A percentile compares a stretch with the other conserved stretches of the same genome.
phyloP scores from a whole-genome alignment of 2,329 filamentous ascomycete genomes.

The Salinomyces thailandicus region DNA sequence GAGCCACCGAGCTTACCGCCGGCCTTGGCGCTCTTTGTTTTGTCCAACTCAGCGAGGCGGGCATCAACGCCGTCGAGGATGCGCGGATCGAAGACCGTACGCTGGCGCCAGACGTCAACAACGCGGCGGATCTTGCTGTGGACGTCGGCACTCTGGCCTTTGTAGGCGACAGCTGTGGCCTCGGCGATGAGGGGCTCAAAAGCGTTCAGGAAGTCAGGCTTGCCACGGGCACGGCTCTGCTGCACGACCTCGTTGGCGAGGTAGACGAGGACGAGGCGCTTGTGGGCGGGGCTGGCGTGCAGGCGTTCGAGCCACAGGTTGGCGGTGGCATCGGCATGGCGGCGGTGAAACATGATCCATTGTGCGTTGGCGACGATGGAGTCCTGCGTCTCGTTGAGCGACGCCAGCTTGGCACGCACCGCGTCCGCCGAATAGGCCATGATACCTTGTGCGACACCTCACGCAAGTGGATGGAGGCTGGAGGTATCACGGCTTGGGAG shows the following conservation, averaged over 20 bases:
- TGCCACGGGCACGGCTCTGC: constrained; percentile 85
- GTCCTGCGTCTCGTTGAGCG: constrained; percentile 93
- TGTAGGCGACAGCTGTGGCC: constrained; percentile 82
- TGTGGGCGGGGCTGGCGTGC: constrained; percentile 77
- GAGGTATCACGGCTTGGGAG: no score
- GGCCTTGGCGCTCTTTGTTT: constrained; percentile 20
- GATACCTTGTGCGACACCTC: no score
- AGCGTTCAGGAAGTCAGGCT: constrained; percentile 83
- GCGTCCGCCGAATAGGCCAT: constrained; percentile 98
- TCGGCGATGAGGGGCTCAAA: constrained; percentile 90
- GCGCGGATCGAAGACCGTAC: constrained; percentile 69
- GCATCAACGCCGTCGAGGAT: constrained; percentile 74
- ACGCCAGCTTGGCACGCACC: constrained; percentile 86
- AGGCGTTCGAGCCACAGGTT: constrained; percentile 85
- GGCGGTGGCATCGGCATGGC: constrained; percentile 84
- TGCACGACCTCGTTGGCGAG: constrained; percentile 96
- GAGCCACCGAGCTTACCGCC: constrained; percentile 48
- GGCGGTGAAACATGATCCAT: constrained; percentile 99
- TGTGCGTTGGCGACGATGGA: constrained; percentile 92
- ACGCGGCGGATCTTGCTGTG: constrained; percentile 82
- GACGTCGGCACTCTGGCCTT: constrained; percentile 72
- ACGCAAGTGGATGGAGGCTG: background rate
- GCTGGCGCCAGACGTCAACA: constrained; percentile 86
- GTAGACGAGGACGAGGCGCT: constrained; percentile 84
- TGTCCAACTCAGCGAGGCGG: constrained; percentile 58